Evolutionary conservation across 441 rosid species (phyloP).

Genomic region (Aquilaria agallochum): DNA sequence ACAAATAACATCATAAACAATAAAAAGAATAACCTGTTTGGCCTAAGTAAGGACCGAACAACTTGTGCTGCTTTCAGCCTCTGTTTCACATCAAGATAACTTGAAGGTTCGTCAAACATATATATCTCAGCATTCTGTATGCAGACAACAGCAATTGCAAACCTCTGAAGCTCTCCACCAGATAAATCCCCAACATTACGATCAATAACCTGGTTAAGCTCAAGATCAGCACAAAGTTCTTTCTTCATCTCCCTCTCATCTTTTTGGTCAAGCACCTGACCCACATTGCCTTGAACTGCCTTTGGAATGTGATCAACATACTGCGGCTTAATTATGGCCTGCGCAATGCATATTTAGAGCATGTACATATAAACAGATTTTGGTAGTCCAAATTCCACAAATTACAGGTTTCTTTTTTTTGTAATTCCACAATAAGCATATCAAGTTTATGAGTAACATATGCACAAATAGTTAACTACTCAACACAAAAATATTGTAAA

Average conservation of each 20-base stretch:
- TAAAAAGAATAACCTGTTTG: conserved; percentile 56
- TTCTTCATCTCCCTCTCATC: conserved; percentile 78
- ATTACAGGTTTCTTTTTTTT: too few relatives aligned
- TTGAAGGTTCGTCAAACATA: conserved; percentile 99
- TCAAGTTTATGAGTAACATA: too few relatives aligned
- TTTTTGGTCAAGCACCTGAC: conserved; percentile 89
- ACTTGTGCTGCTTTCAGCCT: conserved; percentile 98
- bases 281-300: conserved; percentile 91
- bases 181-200: conserved; percentile 89
- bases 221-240: conserved; percentile 74
- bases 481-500: too few relatives aligned
- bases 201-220: conserved; percentile 91
- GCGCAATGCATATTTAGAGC: conserved; percentile 12
- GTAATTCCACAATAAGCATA: too few relatives aligned
- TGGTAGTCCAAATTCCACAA: too few relatives aligned
- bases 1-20: conserved; percentile 4
- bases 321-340: conserved; percentile 98
- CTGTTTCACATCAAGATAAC: conserved; percentile 98
- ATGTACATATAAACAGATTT: too few relatives aligned
- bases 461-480: too few relatives aligned
- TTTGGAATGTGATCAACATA: conserved; percentile 98
- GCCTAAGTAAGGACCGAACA: conserved; percentile 79
- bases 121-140: conserved; percentile 95
- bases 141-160: conserved; percentile 94
- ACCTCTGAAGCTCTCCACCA: conserved; percentile 98